Percentiles rank a stretch among this genome's conserved stretches.
Conservation (phyloP, 495 filamentous ascomycete species). For the Oidiodendron maius region DNA sequence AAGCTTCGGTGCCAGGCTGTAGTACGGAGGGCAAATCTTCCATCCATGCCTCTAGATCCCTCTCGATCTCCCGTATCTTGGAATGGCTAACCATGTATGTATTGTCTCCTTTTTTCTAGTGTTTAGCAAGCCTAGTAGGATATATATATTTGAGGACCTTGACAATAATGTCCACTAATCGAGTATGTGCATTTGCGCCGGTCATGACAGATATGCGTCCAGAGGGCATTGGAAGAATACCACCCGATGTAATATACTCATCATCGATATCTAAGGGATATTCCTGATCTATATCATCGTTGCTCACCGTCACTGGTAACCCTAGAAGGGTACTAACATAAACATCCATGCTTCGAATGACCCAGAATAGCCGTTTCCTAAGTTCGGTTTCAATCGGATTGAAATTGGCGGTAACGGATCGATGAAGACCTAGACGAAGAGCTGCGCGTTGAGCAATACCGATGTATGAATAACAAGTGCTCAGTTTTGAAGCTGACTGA, state of each 20-base stretch:
- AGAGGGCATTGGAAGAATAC: conserved; percentile 68
- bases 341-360: conserved; percentile 87
- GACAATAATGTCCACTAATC: conserved; percentile 67
- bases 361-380: conserved; percentile 83
- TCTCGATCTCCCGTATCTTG: conserved; percentile 84
- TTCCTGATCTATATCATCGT: conserved; percentile 90
- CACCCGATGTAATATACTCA: conserved; percentile 77
- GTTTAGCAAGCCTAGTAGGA: conserved; percentile 68
- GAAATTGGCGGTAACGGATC: conserved; percentile 65
- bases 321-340: conserved; percentile 91
- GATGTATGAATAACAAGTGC: conserved; percentile 89
- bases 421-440: conserved; percentile 82
- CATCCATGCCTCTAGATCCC: conserved; percentile 78
- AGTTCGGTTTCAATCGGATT: conserved; percentile 80
- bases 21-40: conserved; percentile 69
- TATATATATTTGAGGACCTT: conserved; percentile 90
- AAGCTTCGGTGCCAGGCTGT: conserved; percentile 67
- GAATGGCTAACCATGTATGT: conserved; percentile 83
- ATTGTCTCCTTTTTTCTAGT: conserved; percentile 37
- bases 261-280: conserved; percentile 83
- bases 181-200: conserved; percentile 80
- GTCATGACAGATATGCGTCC: conserved; percentile 69
- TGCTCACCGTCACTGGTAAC: conserved; percentile 74
- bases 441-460: conserved; percentile 84
- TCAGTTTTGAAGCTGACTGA: conserved; percentile 84